These are phyloP conservation scores for Eragrostis tef DNA, from an alignment of 202 grass and related monocot species.

Conservation along the genomic window DNA sequence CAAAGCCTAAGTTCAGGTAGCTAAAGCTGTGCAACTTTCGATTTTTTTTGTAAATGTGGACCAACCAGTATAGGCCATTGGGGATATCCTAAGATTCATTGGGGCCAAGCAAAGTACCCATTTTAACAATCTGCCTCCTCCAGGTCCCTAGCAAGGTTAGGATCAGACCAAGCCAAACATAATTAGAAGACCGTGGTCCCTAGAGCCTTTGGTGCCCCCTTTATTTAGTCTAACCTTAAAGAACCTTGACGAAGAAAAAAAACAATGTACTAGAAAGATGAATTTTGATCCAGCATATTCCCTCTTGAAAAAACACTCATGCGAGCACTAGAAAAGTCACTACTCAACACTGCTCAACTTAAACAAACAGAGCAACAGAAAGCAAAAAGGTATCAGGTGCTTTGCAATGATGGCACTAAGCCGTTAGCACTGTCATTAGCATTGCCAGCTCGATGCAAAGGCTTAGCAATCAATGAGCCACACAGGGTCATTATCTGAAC, in stretches of 20 bases:
- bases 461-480: not conserved
- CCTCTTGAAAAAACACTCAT: slow-evolving; percentile 1
- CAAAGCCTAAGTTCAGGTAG: not conserved
- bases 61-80: not conserved
- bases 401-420: slow-evolving; percentile 30
- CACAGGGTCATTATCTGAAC: not conserved
- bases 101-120: not conserved
- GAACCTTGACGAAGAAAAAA: not conserved
- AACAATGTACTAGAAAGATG: slow-evolving; percentile 7
- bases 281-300: slow-evolving; percentile 18
- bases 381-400: slow-evolving; percentile 40
- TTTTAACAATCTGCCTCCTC: not conserved
- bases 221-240: not conserved
- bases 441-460: slow-evolving; percentile 24
- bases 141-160: not conserved
- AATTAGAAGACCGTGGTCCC: not conserved
- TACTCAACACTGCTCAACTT: not conserved
- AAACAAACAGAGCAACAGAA: slow-evolving; percentile 40
- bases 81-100: too few relatives aligned
- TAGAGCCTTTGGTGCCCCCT: not conserved
- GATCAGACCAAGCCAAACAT: not conserved
- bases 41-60: not conserved
- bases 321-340: not conserved
- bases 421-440: slow-evolving; percentile 20
- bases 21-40: not conserved